Conservation (phyloP, 2,329 filamentous ascomycete genomes). For the Aspergillus cejpii region DNA sequence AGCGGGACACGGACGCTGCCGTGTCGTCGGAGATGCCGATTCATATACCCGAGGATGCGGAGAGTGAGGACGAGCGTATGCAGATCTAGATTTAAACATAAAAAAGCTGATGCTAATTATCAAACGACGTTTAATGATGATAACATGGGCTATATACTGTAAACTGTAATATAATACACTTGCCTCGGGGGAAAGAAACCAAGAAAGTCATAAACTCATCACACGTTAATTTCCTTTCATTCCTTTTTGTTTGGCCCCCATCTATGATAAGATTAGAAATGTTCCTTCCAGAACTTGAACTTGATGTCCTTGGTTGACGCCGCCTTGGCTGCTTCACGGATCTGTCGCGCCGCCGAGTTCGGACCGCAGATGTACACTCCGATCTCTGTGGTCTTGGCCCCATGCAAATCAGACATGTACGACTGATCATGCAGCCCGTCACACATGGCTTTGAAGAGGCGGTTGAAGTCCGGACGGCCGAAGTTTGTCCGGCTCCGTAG, state of each 20-base stretch:
- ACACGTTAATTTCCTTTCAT: conserved; percentile 1
- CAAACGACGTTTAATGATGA: too few relatives aligned
- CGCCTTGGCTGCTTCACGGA: conserved; percentile 70
- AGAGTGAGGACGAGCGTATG: conserved; percentile 20
- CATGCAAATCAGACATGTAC: conserved; percentile 77
- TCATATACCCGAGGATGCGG: conserved; percentile 28
- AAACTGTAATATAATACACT: conserved; percentile 19
- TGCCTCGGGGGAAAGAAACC: too few relatives aligned
- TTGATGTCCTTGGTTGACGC: conserved; percentile 71
- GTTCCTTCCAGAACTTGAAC: conserved; percentile 99
- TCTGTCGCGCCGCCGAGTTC: conserved; percentile 69
- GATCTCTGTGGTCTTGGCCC: conserved; percentile 70
- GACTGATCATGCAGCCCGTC: conserved; percentile 78
- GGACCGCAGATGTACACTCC: conserved; percentile 98
- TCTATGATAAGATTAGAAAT: conserved; percentile 49
- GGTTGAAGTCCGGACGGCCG: conserved; percentile 80
- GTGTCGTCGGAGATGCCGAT: conserved; percentile 15
- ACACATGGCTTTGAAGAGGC: conserved; percentile 75
- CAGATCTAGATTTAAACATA: conserved; percentile 8
- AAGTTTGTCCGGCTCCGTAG: conserved; percentile 87
- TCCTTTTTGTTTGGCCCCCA: too few relatives aligned
- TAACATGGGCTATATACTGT: conserved; percentile 3
- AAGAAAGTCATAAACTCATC: conserved; percentile 23
- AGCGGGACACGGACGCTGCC: conserved; percentile 10
- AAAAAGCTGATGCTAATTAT: too few relatives aligned